A percentile compares a stretch with the other conserved stretches of the same genome.
These are phyloP conservation scores for Linum usitatissimum DNA, from an alignment of 345 rosid species.

Conservation along the genomic window DNA sequence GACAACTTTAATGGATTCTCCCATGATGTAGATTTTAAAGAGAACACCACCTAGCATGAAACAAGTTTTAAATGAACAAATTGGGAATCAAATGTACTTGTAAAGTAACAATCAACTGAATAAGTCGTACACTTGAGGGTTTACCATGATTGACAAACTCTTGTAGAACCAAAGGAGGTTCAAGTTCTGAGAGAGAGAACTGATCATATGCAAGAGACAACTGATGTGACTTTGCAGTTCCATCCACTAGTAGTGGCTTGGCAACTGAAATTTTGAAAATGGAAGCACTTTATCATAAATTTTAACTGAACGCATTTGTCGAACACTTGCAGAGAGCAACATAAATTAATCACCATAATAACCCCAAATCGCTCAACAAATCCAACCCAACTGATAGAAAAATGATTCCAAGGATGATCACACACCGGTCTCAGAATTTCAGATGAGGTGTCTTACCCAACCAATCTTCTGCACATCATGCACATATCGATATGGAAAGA, in stretches of 20 bases:
- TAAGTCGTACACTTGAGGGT: no score
- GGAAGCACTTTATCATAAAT: background rate
- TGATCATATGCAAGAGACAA: slow-evolving; percentile 68
- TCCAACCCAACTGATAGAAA: background rate
- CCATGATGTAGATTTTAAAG: slow-evolving; percentile 69
- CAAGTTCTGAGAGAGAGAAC: slow-evolving; percentile 58
- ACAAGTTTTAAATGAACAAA: slow-evolving; percentile 1
- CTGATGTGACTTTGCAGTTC: slow-evolving; percentile 79
- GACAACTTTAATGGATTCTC: slow-evolving; percentile 75
- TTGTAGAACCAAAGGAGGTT: slow-evolving; percentile 78
- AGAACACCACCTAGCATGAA: slow-evolving; percentile 61
- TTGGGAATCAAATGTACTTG: no score
- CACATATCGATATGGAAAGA: no score
- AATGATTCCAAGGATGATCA: background rate
- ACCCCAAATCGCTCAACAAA: background rate
- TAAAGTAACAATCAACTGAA: no score
- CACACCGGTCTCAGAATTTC: background rate
- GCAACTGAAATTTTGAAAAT: slow-evolving; percentile 45
- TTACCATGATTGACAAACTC: slow-evolving; percentile 92
- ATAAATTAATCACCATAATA: background rate
- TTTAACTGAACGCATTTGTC: background rate
- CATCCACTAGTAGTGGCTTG: slow-evolving; percentile 82
- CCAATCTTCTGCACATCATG: background rate
- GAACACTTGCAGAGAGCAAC: background rate
- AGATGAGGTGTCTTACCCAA: background rate